Evolutionary conservation across 768 basidiomycete species (phyloP).

Genomic region (Cytidiella melzeri): DNA sequence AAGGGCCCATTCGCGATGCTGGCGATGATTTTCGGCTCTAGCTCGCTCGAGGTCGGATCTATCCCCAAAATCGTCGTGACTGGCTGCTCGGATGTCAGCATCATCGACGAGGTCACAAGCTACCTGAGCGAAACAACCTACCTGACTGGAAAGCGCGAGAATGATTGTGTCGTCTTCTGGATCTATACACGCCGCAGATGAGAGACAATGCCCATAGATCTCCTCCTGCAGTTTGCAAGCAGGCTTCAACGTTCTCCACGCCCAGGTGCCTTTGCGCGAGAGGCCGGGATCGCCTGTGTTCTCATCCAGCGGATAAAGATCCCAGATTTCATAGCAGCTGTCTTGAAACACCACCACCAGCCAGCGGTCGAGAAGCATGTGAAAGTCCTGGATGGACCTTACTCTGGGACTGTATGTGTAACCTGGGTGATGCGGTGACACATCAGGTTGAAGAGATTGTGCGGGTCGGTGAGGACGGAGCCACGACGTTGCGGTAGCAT

Average conservation of each 20-base stretch:
- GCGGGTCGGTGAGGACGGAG: background rate
- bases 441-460: too few species aligned
- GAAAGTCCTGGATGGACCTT: conserved; percentile 29
- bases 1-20: too few species aligned
- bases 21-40: too few species aligned
- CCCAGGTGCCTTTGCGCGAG: background rate
- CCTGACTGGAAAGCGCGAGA: conserved; percentile 5
- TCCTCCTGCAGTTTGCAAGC: background rate
- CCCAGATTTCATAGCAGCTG: conserved; percentile 38
- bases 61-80: background rate
- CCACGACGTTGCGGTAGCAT: background rate
- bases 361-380: conserved; percentile 42
- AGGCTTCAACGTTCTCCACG: background rate
- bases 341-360: conserved; percentile 39
- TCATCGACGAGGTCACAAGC: too few species aligned
- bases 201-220: background rate
- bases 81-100: too few species aligned
- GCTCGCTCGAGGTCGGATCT: too few species aligned
- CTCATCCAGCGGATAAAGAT: conserved; percentile 16
- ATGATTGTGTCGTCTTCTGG: conserved; percentile 9
- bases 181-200: conserved; percentile 13
- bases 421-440: too few species aligned
- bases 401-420: too few species aligned
- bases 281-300: background rate
- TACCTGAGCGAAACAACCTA: too few species aligned